Conservation (phyloP, 495 filamentous ascomycete genomes). For the Aspergillus nanangensis region DNA sequence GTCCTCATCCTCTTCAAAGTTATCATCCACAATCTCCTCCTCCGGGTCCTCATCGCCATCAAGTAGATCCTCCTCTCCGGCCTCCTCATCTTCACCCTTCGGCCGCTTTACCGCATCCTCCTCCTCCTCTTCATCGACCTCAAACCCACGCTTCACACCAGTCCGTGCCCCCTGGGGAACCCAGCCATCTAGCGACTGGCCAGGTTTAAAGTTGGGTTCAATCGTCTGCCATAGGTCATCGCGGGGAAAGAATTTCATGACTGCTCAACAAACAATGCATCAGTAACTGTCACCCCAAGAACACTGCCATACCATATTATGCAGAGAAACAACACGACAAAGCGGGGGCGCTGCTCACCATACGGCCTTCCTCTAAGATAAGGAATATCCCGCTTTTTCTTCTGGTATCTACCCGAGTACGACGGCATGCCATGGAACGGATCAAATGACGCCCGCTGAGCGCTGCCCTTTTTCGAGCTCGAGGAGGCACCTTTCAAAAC, state of each 20-base stretch:
- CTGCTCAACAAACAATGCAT: conserved; percentile 17
- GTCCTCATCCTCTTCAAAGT: conserved; percentile 53
- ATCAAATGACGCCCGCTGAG: conserved; percentile 42
- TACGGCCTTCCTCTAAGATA: conserved; percentile 46
- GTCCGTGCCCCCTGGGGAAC: conserved; percentile 11
- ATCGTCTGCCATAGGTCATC: conserved; percentile 51
- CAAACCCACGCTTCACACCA: conserved; percentile 37
- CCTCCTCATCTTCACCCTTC: conserved; percentile 31
- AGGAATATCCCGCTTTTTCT: conserved; percentile 47
- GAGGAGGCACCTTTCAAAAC: conserved; percentile 44
- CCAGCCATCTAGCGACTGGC: conserved; percentile 30
- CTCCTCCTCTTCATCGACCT: conserved; percentile 43
- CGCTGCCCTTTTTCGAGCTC: conserved; percentile 36
- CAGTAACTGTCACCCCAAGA: not conserved
- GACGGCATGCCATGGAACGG: conserved; percentile 58
- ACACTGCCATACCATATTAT: no score
- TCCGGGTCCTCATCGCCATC: conserved; percentile 43
- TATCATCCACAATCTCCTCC: conserved; percentile 52
- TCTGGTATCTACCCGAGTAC: conserved; percentile 52
- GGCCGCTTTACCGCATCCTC: conserved; percentile 25
- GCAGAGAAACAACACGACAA: not conserved
- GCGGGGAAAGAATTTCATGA: conserved; percentile 52
- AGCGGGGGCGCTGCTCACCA: conserved; percentile 28
- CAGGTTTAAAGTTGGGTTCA: conserved; percentile 41
- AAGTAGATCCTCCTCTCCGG: conserved; percentile 24